Conservation (phyloP, 2,329 filamentous ascomycete species). For the Colletotrichum orbiculare region DNA sequence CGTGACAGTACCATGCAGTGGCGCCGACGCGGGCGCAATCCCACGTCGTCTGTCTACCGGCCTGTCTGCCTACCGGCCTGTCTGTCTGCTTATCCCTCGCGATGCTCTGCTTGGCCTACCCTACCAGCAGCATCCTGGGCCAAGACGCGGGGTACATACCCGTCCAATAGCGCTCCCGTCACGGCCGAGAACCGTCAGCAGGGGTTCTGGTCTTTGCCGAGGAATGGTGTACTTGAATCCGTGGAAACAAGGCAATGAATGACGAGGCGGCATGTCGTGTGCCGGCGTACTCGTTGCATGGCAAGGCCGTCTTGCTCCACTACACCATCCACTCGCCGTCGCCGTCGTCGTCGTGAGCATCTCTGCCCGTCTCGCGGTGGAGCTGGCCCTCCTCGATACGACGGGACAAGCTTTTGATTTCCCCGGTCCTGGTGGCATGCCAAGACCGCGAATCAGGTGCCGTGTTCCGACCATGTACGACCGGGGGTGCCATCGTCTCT, state of each 20-base stretch:
- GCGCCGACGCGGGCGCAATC: slow-evolving; percentile 18
- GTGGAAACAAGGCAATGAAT: slow-evolving; percentile 16
- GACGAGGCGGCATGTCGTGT: slow-evolving; percentile 26
- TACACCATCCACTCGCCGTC: background rate
- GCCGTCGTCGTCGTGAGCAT: no score
- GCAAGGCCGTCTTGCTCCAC: slow-evolving; percentile 8
- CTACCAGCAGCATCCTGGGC: slow-evolving; percentile 1
- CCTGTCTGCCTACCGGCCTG: background rate
- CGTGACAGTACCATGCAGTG: background rate
- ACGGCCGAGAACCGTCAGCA: slow-evolving; percentile 10
- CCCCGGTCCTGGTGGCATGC: slow-evolving; percentile 19
- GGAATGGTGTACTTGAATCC: background rate
- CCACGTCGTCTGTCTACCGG: slow-evolving; percentile 6
- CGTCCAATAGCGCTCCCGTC: slow-evolving; percentile 36
- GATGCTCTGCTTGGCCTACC: no score
- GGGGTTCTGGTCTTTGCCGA: slow-evolving; percentile 14
- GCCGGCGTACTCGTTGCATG: background rate
- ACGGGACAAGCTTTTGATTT: slow-evolving; percentile 35
- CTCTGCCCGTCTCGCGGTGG: background rate
- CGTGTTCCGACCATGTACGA: slow-evolving; percentile 21
- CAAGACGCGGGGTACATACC: slow-evolving; percentile 36
- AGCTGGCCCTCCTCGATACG: slow-evolving; percentile 21
- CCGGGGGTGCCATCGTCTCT: background rate
- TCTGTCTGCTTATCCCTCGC: no score
- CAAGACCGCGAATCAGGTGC: slow-evolving; percentile 33